Percentiles rank a stretch among this genome's conserved stretches.
These are phyloP conservation scores for Rhodotorula babjevae DNA, from an alignment of 768 basidiomycete species.

Conservation along the genomic window DNA sequence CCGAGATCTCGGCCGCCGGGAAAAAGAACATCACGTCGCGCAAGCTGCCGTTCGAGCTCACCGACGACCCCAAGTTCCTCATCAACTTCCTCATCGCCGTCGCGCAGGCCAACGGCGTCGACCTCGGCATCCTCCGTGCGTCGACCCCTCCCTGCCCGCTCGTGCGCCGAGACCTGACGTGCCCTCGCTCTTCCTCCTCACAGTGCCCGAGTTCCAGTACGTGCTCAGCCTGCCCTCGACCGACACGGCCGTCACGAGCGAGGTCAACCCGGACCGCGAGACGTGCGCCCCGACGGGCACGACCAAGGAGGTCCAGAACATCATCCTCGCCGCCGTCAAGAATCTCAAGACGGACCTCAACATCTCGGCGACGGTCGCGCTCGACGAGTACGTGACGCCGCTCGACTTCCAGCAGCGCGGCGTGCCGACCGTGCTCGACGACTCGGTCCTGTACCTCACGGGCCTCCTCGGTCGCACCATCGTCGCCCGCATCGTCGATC, in stretches of 20 bases:
- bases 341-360: constrained; percentile 56
- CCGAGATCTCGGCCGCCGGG: constrained; percentile 57
- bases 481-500: constrained; percentile 53
- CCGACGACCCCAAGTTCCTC: constrained; percentile 60
- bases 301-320: constrained; percentile 58
- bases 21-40: constrained; percentile 61
- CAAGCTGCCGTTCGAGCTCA: constrained; percentile 54
- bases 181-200: constrained; percentile 44
- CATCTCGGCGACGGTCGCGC: constrained; percentile 55
- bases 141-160: constrained; percentile 33
- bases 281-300: constrained; percentile 58
- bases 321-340: constrained; percentile 60
- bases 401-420: constrained; percentile 58
- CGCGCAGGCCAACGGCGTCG: constrained; percentile 56
- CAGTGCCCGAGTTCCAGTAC: constrained; percentile 43
- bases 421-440: constrained; percentile 61
- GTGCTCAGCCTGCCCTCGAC: constrained; percentile 11
- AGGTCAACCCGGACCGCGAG: constrained; percentile 51
- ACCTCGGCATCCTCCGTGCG: constrained; percentile 52
- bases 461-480: constrained; percentile 63
- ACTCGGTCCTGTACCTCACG: constrained; percentile 62
- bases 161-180: too few relatives aligned
- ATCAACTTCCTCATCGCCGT: constrained; percentile 56
- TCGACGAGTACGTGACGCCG: constrained; percentile 63
- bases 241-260: constrained; percentile 52